Evolutionary conservation across 495 filamentous ascomycete genomes (phyloP).

Genomic region (Aspergillus nanangensis): DNA sequence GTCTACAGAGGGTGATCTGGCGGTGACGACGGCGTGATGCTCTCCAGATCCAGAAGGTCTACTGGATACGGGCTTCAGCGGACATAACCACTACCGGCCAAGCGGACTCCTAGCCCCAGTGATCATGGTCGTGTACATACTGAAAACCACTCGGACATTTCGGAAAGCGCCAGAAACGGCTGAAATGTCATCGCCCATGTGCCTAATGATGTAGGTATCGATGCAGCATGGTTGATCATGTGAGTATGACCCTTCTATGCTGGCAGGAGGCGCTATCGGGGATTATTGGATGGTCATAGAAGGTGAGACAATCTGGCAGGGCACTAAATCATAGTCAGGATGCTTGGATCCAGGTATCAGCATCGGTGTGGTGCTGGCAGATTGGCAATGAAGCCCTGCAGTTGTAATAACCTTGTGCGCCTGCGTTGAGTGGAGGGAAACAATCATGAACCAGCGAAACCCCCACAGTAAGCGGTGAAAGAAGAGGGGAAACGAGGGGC

Average conservation of each 20-base stretch:
- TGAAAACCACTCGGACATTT: conserved; percentile 37
- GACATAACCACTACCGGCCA: conserved; percentile 17
- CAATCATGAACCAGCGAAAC: conserved; percentile 4
- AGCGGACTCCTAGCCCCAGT: conserved; percentile 6
- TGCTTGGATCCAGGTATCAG: too few relatives aligned
- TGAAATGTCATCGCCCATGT: conserved; percentile 14
- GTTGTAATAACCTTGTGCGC: conserved; percentile 1
- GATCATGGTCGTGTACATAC: conserved; percentile 28
- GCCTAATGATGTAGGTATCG: conserved; percentile 14
- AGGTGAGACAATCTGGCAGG: conserved; percentile 1
- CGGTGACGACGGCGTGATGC: conserved; percentile 19
- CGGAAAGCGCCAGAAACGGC: conserved; percentile 18
- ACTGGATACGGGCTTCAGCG: background rate
- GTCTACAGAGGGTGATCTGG: conserved; percentile 18
- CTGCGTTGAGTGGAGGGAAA: conserved; percentile 4
- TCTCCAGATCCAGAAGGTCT: conserved; percentile 1
- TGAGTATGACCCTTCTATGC: conserved; percentile 11
- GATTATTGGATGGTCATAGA: background rate
- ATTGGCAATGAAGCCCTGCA: conserved; percentile 9
- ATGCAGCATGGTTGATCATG: conserved; percentile 13
- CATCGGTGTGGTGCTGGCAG: conserved; percentile 11
- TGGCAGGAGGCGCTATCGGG: background rate
- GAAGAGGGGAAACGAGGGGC: conserved; percentile 8
- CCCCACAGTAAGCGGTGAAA: conserved; percentile 19
- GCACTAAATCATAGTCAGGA: background rate